Conservation (phyloP, 139 green algal genomes). For the Chara braunii region DNA sequence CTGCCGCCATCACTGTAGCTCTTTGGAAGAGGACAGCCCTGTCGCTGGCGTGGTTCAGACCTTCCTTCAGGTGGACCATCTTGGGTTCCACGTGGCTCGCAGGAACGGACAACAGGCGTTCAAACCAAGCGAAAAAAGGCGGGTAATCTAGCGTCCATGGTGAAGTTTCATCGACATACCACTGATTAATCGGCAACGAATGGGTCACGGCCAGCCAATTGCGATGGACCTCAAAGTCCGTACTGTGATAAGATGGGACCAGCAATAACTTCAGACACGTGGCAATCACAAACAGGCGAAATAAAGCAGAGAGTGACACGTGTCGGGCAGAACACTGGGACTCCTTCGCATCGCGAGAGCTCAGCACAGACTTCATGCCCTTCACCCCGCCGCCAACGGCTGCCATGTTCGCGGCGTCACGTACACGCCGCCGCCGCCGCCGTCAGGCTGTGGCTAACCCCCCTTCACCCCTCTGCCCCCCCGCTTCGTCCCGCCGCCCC, state of each 20-base stretch:
- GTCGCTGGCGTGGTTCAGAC: slow-evolving; percentile 52
- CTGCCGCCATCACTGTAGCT: slow-evolving; percentile 49
- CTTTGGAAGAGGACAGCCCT: slow-evolving; percentile 72
- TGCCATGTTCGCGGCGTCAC: too few relatives aligned
- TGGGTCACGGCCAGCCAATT: slow-evolving; percentile 92
- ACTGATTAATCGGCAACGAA: slow-evolving; percentile 57
- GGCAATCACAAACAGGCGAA: neutral
- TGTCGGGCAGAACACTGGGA: too few relatives aligned
- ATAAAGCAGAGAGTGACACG: too few relatives aligned
- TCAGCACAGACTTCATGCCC: too few relatives aligned
- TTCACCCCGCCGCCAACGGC: too few relatives aligned
- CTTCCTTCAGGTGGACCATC: slow-evolving; percentile 59
- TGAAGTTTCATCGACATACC: slow-evolving; percentile 78
- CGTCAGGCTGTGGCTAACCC: too few relatives aligned
- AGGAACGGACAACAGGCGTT: slow-evolving; percentile 59
- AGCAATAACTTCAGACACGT: slow-evolving; percentile 69
- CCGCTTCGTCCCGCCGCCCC: too few relatives aligned
- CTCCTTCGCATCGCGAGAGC: too few relatives aligned
- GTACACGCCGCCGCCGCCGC: too few relatives aligned
- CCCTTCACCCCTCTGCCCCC: too few relatives aligned
- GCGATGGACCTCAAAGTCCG: slow-evolving; percentile 90
- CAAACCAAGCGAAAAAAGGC: slow-evolving; percentile 92
- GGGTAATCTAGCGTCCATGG: slow-evolving; percentile 96
- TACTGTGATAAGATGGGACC: slow-evolving; percentile 77
- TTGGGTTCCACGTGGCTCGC: slow-evolving; percentile 59